Percentiles rank a stretch among this genome's conserved stretches.
phyloP scores from a whole-genome alignment of 164 flowering plant species.

The Aristolochia californica region DNA sequence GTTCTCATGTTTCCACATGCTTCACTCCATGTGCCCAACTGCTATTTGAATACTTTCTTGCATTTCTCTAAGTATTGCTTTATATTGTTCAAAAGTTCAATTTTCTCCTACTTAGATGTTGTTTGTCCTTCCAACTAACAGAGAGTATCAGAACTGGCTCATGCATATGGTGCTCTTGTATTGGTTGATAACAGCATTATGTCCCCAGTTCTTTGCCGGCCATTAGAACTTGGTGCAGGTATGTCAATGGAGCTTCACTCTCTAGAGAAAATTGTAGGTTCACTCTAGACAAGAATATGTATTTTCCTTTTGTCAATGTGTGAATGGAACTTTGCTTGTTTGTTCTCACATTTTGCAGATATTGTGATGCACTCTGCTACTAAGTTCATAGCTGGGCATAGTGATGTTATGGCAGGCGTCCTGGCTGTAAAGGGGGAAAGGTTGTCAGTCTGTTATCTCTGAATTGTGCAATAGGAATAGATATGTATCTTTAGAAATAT shows the following conservation, averaged over 20 bases:
- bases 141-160: slow-evolving; percentile 83
- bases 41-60: background rate
- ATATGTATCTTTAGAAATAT: too few relatives aligned
- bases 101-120: background rate
- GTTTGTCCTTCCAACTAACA: slow-evolving; percentile 15
- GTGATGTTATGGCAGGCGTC: slow-evolving; percentile 95
- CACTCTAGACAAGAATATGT: too few relatives aligned
- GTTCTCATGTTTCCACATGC: too few relatives aligned
- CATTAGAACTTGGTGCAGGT: slow-evolving; percentile 98
- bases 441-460: too few relatives aligned
- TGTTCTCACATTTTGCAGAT: slow-evolving; percentile 33
- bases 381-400: slow-evolving; percentile 89
- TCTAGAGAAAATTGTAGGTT: too few relatives aligned
- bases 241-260: background rate
- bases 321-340: background rate
- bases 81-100: background rate
- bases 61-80: background rate
- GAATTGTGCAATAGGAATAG: too few relatives aligned
- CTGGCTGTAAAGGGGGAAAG: slow-evolving; percentile 92
- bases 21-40: too few relatives aligned
- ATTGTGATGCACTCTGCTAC: slow-evolving; percentile 99
- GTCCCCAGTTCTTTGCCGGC: slow-evolving; percentile 88
- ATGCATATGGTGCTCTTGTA: slow-evolving; percentile 70
- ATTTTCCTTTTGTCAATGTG: too few relatives aligned
- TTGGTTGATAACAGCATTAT: slow-evolving; percentile 96